Conservation (phyloP, 129 eudicot genomes). For the Calendula officinalis region DNA sequence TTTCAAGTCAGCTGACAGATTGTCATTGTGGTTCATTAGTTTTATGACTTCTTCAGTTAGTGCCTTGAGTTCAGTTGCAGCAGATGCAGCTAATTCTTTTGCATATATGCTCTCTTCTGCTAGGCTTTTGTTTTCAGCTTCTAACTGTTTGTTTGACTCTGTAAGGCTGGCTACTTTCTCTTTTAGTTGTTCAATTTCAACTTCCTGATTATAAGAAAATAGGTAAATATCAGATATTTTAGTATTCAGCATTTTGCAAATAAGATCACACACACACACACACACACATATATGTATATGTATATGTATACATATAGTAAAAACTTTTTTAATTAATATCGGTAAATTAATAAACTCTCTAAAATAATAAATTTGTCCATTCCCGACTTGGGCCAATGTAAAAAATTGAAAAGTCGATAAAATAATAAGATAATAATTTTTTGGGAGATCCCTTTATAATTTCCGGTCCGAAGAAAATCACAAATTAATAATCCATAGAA, state of each 20-base stretch:
- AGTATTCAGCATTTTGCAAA: conserved; percentile 3
- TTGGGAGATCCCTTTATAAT: too few species aligned
- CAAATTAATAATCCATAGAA: too few species aligned
- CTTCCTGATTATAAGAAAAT: conserved; percentile 28
- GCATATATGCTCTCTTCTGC: conserved; percentile 82
- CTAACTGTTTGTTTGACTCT: conserved; percentile 54
- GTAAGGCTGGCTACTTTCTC: conserved; percentile 44
- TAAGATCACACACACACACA: conserved; percentile 1
- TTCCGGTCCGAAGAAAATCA: too few species aligned
- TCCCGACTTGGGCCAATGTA: too few species aligned
- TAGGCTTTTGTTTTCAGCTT: conserved; percentile 60
- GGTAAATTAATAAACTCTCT: too few species aligned
- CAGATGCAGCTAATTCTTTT: conserved; percentile 81
- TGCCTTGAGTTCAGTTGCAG: conserved; percentile 71
- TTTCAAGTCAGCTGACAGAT: conserved; percentile 25
- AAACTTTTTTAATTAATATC: too few species aligned
- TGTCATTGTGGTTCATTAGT: conserved; percentile 81
- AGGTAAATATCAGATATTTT: background rate
- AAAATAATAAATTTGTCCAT: too few species aligned
- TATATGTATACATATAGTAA: too few species aligned
- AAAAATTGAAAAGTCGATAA: too few species aligned
- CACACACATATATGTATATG: too few species aligned
- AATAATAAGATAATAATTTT: too few species aligned
- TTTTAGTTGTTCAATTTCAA: conserved; percentile 50
- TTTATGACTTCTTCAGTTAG: conserved; percentile 78